Evolutionary conservation across 2,329 filamentous ascomycete species (phyloP).

Genomic region (Botrytis hyacinthi): DNA sequence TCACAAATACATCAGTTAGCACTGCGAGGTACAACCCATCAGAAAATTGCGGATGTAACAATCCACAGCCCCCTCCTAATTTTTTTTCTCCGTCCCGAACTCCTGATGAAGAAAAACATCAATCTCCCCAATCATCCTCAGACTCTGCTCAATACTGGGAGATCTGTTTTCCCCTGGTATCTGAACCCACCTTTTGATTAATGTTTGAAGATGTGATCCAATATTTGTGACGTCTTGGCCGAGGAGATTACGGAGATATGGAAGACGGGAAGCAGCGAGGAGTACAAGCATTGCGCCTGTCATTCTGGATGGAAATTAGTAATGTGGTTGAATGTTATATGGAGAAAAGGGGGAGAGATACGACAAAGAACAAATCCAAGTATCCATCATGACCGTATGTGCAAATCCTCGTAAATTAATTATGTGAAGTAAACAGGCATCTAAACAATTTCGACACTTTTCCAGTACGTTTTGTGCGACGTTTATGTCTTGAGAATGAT

Average conservation of each 20-base stretch:
- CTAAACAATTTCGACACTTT: constrained; percentile 47
- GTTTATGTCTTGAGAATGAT: constrained; percentile 19
- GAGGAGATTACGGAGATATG: constrained; percentile 42
- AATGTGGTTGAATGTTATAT: not conserved
- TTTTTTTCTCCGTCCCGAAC: constrained; percentile 26
- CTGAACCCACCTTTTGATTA: constrained; percentile 46
- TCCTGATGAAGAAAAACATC: constrained; percentile 44
- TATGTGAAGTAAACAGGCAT: constrained; percentile 50
- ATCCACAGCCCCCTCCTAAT: not conserved
- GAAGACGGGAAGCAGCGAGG: constrained; percentile 46
- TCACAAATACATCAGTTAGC: not conserved
- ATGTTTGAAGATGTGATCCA: constrained; percentile 43
- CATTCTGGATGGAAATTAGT: constrained; percentile 41
- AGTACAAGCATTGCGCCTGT: constrained; percentile 50
- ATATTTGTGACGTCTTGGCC: constrained; percentile 42
- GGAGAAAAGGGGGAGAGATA: constrained; percentile 28
- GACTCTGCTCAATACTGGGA: constrained; percentile 48
- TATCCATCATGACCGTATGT: constrained; percentile 53
- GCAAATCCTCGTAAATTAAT: constrained; percentile 48
- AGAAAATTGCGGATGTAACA: not conserved
- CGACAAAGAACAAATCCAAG: constrained; percentile 55
- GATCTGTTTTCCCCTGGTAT: constrained; percentile 42
- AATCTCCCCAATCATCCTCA: constrained; percentile 47
- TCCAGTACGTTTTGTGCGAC: constrained; percentile 37
- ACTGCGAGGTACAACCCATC: not conserved